Base-by-base conservation (phyloP, 2,329 filamentous ascomycete species). In the Paraphoma chrysanthemicola region DNA sequence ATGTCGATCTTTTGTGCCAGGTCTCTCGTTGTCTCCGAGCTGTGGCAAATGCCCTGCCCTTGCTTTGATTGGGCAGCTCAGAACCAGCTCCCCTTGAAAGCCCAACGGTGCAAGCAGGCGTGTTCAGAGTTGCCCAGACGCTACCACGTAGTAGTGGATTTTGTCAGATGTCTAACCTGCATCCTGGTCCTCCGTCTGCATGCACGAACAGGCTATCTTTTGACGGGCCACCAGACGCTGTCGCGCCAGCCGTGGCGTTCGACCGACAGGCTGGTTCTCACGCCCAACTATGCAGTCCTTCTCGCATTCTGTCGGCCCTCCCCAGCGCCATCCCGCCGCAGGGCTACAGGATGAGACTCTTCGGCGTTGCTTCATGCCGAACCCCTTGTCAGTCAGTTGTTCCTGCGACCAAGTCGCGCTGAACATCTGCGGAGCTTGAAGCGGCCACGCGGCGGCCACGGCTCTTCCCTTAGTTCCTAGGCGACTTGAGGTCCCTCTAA, bases 401-500 rank as follows among this genome's bases (percentile, higher is more conserved):
- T 56, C 53, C 57, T 49, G 45, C 53, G 52, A 57, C 57, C 62
- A 62, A 60, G 59, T 63, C 60, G 60, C 55, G 50, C 53, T 57
- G 48, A 56, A 62, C 33, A 36, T 36, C 14, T 36, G 33, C 33
- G 14, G 33, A 52, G 51, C 44, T 51, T 50, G 48, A 64, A 48
- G 62, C 54, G 62, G 63, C 65, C 64, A 69, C 68, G 68, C 69
- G 64, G 68, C 69, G 62, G 54, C 58, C 61, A 64, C 59, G 66
- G 52, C 60, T 62, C 41, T 54, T 62, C 62, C 14, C 57, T 23
- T 56, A 51, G 42, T 49, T 31, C 46, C 56, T 58, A 54, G 44
- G 49, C 48, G 42, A 47, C 53, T 44, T 45, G 44, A 44, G 48
- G 48, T 48, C 31, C 57, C 43, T 36, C 9, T 60, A 44, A 51